Evolutionary conservation across 2,329 filamentous ascomycete species (phyloP).

Genomic region (Sporothrix sp.): DNA sequence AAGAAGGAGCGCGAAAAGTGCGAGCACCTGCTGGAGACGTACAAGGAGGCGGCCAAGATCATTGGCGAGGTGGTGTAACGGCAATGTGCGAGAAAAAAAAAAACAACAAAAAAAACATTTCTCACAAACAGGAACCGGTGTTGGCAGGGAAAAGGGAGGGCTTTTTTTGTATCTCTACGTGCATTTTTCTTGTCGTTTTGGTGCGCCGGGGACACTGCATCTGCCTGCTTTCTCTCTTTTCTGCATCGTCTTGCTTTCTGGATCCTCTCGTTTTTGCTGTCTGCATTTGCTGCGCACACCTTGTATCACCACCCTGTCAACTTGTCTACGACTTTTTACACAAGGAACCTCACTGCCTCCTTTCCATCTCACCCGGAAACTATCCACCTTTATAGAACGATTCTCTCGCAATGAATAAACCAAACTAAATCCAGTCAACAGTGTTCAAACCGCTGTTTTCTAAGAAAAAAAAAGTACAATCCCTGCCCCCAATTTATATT

Average conservation of each 20-base stretch:
- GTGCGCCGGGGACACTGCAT: not conserved
- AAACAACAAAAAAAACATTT: not conserved
- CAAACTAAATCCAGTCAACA: not conserved
- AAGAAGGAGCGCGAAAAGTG: constrained; percentile 81
- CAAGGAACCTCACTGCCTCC: not conserved
- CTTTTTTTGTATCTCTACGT: not conserved
- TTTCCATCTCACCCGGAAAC: not conserved
- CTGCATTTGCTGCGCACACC: not conserved
- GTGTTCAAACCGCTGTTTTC: too few species aligned
- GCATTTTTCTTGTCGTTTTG: not conserved
- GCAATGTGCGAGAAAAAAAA: not conserved
- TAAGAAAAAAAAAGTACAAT: not conserved
- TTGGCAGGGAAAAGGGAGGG: not conserved
- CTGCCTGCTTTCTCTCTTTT: not conserved
- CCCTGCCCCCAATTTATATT: not conserved
- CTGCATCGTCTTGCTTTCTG: not conserved
- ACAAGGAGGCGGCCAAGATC: constrained; percentile 96
- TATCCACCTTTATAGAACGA: not conserved
- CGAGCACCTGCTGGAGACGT: constrained; percentile 88
- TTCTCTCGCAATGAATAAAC: not conserved
- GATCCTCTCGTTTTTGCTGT: not conserved
- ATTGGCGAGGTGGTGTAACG: constrained; percentile 86
- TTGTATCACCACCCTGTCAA: constrained; percentile 1
- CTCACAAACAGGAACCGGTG: not conserved
- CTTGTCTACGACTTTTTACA: too few species aligned